phyloP scores from a whole-genome alignment of 2,329 filamentous ascomycete species.

The Tympanopsis confertula region DNA sequence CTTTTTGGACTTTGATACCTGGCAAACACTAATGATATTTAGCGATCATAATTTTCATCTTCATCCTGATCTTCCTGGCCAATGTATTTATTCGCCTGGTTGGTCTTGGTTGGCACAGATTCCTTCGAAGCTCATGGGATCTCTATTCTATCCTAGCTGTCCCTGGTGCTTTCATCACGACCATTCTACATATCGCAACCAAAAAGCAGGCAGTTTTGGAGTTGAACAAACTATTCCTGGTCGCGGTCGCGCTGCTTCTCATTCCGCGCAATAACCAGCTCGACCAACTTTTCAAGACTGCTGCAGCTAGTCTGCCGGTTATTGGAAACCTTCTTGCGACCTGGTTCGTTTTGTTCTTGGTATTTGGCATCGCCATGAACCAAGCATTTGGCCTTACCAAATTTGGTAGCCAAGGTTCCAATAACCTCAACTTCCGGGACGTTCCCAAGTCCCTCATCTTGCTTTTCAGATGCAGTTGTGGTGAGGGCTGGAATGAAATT shows the following conservation, averaged over 20 bases:
- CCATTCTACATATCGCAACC: constrained; percentile 65
- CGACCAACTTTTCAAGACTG: constrained; percentile 97
- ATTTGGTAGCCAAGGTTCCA: constrained; percentile 61
- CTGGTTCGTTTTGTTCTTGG: constrained; percentile 92
- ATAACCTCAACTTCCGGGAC: constrained; percentile 82
- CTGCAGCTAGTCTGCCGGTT: constrained; percentile 78
- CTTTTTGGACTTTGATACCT: too few relatives aligned
- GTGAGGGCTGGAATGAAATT: constrained; percentile 90
- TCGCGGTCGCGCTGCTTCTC: constrained; percentile 76
- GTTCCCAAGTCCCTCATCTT: constrained; percentile 90
- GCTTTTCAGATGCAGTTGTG: constrained; percentile 83
- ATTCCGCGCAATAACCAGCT: constrained; percentile 95
- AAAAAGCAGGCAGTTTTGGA: constrained; percentile 56
- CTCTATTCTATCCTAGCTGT: constrained; percentile 75
- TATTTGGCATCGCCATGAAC: constrained; percentile 91
- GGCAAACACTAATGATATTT: too few relatives aligned
- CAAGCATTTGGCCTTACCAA: constrained; percentile 92
- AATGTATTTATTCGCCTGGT: constrained; percentile 78
- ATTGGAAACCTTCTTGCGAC: constrained; percentile 90
- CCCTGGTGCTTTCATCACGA: constrained; percentile 63
- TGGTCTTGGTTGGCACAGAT: constrained; percentile 83
- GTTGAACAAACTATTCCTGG: constrained; percentile 87
- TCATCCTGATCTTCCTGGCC: constrained; percentile 68
- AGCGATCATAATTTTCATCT: too few relatives aligned
- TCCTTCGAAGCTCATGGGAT: constrained; percentile 90